Evolutionary conservation across 768 basidiomycete genomes (phyloP).

Genomic region (Brasilioporus rufonigricans): DNA sequence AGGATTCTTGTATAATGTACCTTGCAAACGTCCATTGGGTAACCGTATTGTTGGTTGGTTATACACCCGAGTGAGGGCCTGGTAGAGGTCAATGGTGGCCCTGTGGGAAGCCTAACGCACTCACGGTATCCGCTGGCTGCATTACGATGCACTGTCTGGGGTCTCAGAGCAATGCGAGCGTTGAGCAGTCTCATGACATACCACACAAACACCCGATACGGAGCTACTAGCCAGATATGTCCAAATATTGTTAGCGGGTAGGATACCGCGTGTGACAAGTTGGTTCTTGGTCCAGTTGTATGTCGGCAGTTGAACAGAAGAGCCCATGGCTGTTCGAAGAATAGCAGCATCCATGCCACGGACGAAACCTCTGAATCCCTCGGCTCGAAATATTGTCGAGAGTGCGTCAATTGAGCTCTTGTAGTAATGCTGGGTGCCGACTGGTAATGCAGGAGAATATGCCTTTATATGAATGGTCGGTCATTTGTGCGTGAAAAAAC

Average conservation of each 20-base stretch:
- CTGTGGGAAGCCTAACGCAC: slow-evolving; percentile 22
- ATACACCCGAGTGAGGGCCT: slow-evolving; percentile 93
- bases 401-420: slow-evolving; percentile 82
- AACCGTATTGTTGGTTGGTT: slow-evolving; percentile 83
- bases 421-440: slow-evolving; percentile 94
- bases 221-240: slow-evolving; percentile 87
- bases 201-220: slow-evolving; percentile 89
- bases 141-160: slow-evolving; percentile 71
- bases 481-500: neutral
- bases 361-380: slow-evolving; percentile 75
- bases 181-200: slow-evolving; percentile 39
- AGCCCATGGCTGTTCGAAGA: slow-evolving; percentile 92
- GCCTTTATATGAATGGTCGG: slow-evolving; percentile 48
- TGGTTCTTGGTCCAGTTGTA: slow-evolving; percentile 92
- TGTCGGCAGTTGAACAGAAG: slow-evolving; percentile 92
- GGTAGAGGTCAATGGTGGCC: slow-evolving; percentile 5
- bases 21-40: slow-evolving; percentile 69
- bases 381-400: slow-evolving; percentile 70
- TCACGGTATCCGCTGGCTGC: slow-evolving; percentile 91
- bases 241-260: slow-evolving; percentile 76
- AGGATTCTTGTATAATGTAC: slow-evolving; percentile 84
- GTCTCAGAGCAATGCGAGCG: slow-evolving; percentile 8
- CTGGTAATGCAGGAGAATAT: slow-evolving; percentile 91
- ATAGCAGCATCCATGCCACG: slow-evolving; percentile 94
- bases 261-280: slow-evolving; percentile 63